These are phyloP conservation scores for Lathyrus tuberosus DNA, from an alignment of 306 rosid species.

Conservation along the genomic window DNA sequence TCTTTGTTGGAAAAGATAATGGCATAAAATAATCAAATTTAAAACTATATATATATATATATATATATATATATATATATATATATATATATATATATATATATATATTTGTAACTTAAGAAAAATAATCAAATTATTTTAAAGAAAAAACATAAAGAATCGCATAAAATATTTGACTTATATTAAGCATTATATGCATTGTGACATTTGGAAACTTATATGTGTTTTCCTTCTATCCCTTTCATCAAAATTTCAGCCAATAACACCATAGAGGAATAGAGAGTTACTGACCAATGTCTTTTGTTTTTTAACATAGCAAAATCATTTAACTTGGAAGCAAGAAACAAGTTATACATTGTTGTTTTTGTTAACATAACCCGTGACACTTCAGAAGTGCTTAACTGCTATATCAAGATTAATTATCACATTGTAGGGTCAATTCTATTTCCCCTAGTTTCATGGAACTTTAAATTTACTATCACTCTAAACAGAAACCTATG, in stretches of 20 bases:
- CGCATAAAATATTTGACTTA: too few species aligned
- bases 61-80: too few species aligned
- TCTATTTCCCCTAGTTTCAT: constrained; percentile 14
- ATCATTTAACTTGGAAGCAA: constrained; percentile 6
- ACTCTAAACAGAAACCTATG: constrained; percentile 4
- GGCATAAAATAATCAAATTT: too few species aligned
- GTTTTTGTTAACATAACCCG: background rate
- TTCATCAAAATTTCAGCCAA: constrained; percentile 3
- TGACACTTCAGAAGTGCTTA: background rate
- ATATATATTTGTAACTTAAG: too few species aligned
- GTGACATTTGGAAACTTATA: background rate
- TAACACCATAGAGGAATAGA: background rate
- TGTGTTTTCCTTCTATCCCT: background rate
- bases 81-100: too few species aligned
- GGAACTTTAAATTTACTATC: background rate
- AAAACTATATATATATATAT: too few species aligned
- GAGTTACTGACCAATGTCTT: constrained; percentile 1
- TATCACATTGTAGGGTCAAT: background rate
- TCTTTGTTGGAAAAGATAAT: too few species aligned
- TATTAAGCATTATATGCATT: background rate
- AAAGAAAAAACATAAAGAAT: too few species aligned
- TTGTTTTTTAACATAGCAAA: constrained; percentile 2
- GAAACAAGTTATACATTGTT: background rate
- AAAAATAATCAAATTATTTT: too few species aligned
- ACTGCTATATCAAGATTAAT: background rate